Conservation (phyloP, 768 basidiomycete genomes). For the Kwoniella heveanensis region DNA sequence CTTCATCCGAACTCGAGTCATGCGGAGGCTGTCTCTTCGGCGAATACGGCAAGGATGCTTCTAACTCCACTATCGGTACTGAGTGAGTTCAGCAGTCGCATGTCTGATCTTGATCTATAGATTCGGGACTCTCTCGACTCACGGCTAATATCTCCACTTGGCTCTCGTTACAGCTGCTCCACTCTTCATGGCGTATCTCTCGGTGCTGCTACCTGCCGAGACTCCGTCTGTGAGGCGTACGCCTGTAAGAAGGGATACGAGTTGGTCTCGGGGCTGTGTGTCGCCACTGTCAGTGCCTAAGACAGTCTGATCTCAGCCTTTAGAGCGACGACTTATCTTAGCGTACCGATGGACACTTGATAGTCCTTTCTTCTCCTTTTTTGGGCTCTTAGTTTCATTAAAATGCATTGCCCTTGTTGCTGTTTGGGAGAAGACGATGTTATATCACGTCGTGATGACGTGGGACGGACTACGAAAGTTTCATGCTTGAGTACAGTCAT, state of each 20-base stretch:
- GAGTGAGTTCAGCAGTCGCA: slow-evolving; percentile 9
- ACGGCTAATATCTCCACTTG: no score
- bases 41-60: slow-evolving; percentile 1
- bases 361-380: no score
- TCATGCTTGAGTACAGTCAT: no score
- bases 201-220: slow-evolving; percentile 23
- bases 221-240: slow-evolving; percentile 20
- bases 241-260: slow-evolving; percentile 27
- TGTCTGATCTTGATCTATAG: no score
- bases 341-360: no score
- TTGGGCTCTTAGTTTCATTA: no score
- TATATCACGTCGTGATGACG: no score
- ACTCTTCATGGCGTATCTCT: slow-evolving; percentile 14
- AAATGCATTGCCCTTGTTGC: no score
- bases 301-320: neutral
- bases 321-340: no score
- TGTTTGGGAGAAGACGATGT: no score
- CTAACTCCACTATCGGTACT: slow-evolving; percentile 6
- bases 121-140: no score
- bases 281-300: slow-evolving; percentile 53
- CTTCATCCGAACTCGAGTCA: slow-evolving; percentile 15
- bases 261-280: slow-evolving; percentile 16
- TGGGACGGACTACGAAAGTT: no score
- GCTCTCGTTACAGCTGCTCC: slow-evolving; percentile 25
- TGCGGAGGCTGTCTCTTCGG: slow-evolving; percentile 23